phyloP scores from a whole-genome alignment of 2,329 filamentous ascomycete genomes.

The Stemphylium lycopersici region DNA sequence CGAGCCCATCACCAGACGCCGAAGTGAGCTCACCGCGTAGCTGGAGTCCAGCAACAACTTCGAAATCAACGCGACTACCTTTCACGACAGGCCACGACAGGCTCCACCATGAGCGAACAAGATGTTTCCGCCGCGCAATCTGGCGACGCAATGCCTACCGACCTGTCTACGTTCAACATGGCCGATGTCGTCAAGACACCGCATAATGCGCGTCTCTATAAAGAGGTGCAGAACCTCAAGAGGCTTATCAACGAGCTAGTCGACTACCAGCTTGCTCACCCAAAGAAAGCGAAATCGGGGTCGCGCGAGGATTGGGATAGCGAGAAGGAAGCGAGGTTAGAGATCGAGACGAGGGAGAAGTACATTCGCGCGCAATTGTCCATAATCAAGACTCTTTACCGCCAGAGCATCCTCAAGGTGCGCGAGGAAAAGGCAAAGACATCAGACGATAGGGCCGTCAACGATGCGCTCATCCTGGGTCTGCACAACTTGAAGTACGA shows the following conservation, averaged over 20 bases:
- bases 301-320: constrained; percentile 32
- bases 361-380: constrained; percentile 71
- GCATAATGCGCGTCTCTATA: constrained; percentile 39
- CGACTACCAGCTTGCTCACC: constrained; percentile 39
- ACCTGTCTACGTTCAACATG: constrained; percentile 30
- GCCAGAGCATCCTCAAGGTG: constrained; percentile 78
- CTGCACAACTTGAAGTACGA: constrained; percentile 97
- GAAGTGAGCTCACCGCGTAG: background rate
- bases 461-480: constrained; percentile 88
- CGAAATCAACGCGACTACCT: background rate
- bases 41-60: background rate
- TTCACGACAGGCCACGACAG: background rate
- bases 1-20: background rate
- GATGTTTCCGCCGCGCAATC: background rate
- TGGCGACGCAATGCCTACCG: constrained; percentile 17
- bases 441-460: constrained; percentile 84
- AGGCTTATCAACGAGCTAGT: constrained; percentile 40
- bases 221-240: constrained; percentile 42
- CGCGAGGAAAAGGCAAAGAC: constrained; percentile 86
- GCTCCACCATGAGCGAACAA: constrained; percentile 15
- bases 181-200: constrained; percentile 35
- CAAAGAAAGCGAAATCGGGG: constrained; percentile 22
- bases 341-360: constrained; percentile 64
- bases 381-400: constrained; percentile 72
- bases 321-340: constrained; percentile 30